phyloP scores from a whole-genome alignment of 768 basidiomycete genomes.

The Pholiota microspora region DNA sequence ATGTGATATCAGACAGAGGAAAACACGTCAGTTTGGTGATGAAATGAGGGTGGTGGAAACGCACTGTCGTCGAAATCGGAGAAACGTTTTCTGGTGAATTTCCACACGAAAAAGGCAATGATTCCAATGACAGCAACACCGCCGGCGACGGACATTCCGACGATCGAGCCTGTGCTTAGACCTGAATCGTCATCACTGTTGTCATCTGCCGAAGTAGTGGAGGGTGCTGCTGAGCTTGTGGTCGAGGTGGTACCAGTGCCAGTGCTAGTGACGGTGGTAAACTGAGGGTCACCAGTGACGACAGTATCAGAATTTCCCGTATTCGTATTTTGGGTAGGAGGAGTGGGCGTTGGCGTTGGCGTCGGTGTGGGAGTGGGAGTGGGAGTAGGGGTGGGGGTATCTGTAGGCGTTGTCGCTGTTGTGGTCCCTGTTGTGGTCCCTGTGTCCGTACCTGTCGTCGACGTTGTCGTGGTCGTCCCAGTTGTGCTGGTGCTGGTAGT shows the following conservation, averaged over 20 bases:
- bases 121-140: constrained; percentile 74
- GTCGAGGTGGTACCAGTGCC: constrained; percentile 12
- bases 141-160: constrained; percentile 80
- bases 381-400: constrained; percentile 11
- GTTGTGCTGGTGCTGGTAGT: not conserved
- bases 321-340: constrained; percentile 8
- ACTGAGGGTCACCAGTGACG: constrained; percentile 12
- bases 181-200: constrained; percentile 28
- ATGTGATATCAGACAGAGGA: constrained; percentile 1
- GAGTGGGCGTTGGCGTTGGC: constrained; percentile 10
- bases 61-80: constrained; percentile 76
- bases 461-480: not conserved
- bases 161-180: constrained; percentile 69
- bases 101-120: constrained; percentile 79
- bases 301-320: not conserved
- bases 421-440: constrained; percentile 8
- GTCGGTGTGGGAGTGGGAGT: constrained; percentile 12
- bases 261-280: constrained; percentile 23
- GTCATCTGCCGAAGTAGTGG: constrained; percentile 21
- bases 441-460: not conserved
- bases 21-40: too few relatives aligned
- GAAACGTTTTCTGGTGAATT: constrained; percentile 79
- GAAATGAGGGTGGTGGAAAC: constrained; percentile 27
- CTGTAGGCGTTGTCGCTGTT: constrained; percentile 14
- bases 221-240: constrained; percentile 24